Base-by-base conservation (phyloP, 2,329 filamentous ascomycete species). In the Alternaria incomplexa region DNA sequence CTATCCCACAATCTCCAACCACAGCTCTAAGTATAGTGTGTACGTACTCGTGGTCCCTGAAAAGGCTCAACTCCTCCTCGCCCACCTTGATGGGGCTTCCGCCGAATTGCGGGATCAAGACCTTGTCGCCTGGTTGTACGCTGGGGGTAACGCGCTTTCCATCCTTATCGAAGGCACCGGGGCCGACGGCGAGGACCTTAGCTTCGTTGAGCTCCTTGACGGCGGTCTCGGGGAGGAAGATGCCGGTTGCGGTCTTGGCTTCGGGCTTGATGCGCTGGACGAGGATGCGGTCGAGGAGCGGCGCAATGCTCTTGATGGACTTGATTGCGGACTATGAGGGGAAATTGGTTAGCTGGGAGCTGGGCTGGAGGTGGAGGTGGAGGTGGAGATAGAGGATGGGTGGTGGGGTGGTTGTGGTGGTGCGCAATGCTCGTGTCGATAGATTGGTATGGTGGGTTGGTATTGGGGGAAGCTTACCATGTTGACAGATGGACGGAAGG, bases 131-230 rank as follows among this genome's bases (percentile, higher is more conserved):
- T 52, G 90, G 84, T 73, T 85, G 70, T 62, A 98, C 96, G 75
- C 93, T 90, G 86, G 95, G 93, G 66, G 91, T 87, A 76, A 97
- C 84, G 74, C 93, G 88, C 87, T 96, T 92, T 74, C 96, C 96
- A 65, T 97, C 91, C 84, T 90, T 93, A 85, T 96, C 93, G 64
- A 97, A 77, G 13, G 86, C 90, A 67, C 96, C 96, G 61, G 96
- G 96, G 58, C 96, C 96, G 68, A 99, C 95, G 67, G 96, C 96
- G 65, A 99, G 86, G 59, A 99, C 96, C 84, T 93, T 94, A 77
- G 93, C 96, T 87, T 98, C 95, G 84, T 97, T 98, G 81, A 98
- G 89, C 83, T 99, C 96, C 89, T 99, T 97, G 80, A 98, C 93
- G 78, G 91, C 92, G 66, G 91, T 94, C 86, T 99, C 96, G 74